Percentiles rank a stretch among this genome's conserved stretches.
Evolutionary conservation across 2,329 filamentous ascomycete species (phyloP).

Genomic region (Zymoseptoria pseudotritici): DNA sequence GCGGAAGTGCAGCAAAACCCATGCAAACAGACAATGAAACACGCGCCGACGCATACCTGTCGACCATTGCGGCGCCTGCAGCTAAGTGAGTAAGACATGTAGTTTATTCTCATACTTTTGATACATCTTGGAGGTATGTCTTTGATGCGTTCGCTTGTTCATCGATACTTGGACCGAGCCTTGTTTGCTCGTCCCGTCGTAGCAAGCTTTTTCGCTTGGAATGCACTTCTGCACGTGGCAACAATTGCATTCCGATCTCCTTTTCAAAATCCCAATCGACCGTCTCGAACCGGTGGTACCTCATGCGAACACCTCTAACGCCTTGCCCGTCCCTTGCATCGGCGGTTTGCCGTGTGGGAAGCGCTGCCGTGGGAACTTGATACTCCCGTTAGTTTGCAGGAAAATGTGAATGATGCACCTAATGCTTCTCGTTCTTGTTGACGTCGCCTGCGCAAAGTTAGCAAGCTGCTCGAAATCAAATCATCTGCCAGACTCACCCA

Average conservation of each 20-base stretch:
- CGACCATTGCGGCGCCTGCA: not conserved
- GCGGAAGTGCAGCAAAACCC: slow-evolving; percentile 9
- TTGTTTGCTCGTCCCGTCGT: slow-evolving; percentile 12
- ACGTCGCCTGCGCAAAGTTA: not conserved
- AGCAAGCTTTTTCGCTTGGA: slow-evolving; percentile 9
- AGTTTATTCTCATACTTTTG: not conserved
- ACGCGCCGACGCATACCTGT: slow-evolving; percentile 4
- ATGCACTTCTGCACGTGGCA: slow-evolving; percentile 15
- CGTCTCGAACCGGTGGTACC: not conserved
- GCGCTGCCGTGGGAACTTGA: not conserved
- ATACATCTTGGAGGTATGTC: not conserved
- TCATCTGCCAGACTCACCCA: slow-evolving; percentile 57
- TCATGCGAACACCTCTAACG: not conserved
- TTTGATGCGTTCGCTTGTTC: not conserved
- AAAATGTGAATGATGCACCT: not conserved
- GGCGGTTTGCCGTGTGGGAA: not conserved
- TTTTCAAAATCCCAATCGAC: not conserved
- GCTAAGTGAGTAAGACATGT: not conserved
- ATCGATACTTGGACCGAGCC: not conserved
- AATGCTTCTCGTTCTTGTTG: slow-evolving; percentile 1
- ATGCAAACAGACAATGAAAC: slow-evolving; percentile 18
- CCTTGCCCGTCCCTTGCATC: not conserved
- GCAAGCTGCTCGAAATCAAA: not conserved
- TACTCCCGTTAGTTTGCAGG: not conserved
- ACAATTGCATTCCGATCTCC: slow-evolving; percentile 14